Evolutionary conservation across 768 basidiomycete species (phyloP), one percentile per base, ranked within the genome.

Genomic region (Lactarius indigo): DNA sequence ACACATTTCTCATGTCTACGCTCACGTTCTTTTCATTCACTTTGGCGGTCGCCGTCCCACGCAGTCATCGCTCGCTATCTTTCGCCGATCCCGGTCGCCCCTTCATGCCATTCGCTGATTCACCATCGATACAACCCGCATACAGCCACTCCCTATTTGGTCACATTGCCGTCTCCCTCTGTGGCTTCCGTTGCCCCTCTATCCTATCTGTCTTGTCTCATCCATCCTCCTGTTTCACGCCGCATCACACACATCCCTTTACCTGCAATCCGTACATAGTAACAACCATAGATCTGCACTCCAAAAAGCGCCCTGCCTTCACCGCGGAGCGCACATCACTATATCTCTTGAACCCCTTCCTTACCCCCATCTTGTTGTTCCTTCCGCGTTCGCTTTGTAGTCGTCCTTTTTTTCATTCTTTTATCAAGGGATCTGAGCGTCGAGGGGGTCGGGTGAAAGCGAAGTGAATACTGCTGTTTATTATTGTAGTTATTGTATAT

Each of bases 401-500:
- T 67, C 28, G 44, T 56, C 41, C 56, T 57, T 42, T 57, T 57
- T 39, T 62, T 66, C 42, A 56, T 62, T 63, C 50, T 33, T 69
- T 69, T 63, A 13, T 15, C 50, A 52, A 52, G 56, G 68, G 65
- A 68, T 69, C 23, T 66, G 31, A 67, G 57, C 65, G 61, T 63
- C 31, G 54, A 61, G 60, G 56, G 65, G 60, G 56, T 59, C 26
- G 65, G 65, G 65, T 61, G 30, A 59, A 58, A 62, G 33, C 61
- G 61, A 67, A 68, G 61, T 68, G 66, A 62, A 28, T 39, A 61
- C 8, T 57, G 37, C 31, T 65, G 65, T 66, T 66, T 66, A 66
- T 67, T 67, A 69, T 67, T 69, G 68, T 69, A 69, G 68, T 69
- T 69, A 69, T 69, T 69, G 68, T 69, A 69, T 69, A 69, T 69